These are phyloP conservation scores for Ogataea naganishii DNA, from an alignment of 805 yeast genomes.

Conservation along the genomic window DNA sequence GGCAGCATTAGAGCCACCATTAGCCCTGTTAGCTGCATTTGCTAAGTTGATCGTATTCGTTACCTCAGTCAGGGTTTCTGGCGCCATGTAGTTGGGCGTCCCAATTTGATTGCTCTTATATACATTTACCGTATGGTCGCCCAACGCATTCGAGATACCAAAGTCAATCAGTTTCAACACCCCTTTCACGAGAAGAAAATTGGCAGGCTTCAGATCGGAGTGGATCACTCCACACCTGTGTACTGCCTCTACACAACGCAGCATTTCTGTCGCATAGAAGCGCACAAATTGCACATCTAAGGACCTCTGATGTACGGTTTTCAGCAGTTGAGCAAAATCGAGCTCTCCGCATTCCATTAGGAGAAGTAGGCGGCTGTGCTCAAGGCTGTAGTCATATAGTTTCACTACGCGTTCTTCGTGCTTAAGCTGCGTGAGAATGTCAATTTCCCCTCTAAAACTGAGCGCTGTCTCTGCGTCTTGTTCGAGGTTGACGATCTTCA, in stretches of 20 bases:
- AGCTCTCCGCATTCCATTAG: constrained; percentile 95
- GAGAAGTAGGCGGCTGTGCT: constrained; percentile 52
- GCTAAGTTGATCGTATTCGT: constrained; percentile 16
- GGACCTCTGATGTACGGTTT: constrained; percentile 38
- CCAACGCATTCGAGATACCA: constrained; percentile 92
- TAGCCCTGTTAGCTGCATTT: constrained; percentile 14
- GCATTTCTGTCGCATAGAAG: constrained; percentile 68
- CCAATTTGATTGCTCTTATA: constrained; percentile 90
- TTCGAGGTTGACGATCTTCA: constrained; percentile 74
- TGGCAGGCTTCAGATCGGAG: constrained; percentile 46
- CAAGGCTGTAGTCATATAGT: constrained; percentile 65
- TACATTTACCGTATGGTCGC: constrained; percentile 84
- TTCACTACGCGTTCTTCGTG: constrained; percentile 67
- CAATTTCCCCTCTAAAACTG: constrained; percentile 81
- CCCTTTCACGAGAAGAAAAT: constrained; percentile 76
- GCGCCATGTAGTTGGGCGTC: constrained; percentile 97
- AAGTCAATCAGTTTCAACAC: constrained; percentile 84
- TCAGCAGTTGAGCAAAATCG: constrained; percentile 76
- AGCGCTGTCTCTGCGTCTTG: constrained; percentile 71
- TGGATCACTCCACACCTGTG: constrained; percentile 75
- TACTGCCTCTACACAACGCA: constrained; percentile 80
- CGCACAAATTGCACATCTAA: constrained; percentile 71
- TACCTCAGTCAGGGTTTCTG: constrained; percentile 77
- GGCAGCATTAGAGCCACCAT: constrained; percentile 17
- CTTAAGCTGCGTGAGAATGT: constrained; percentile 52